Percentiles rank a stretch among this genome's conserved stretches.
Conservation (phyloP, 768 basidiomycete genomes). For the Porpolomopsis calyptriformis region DNA sequence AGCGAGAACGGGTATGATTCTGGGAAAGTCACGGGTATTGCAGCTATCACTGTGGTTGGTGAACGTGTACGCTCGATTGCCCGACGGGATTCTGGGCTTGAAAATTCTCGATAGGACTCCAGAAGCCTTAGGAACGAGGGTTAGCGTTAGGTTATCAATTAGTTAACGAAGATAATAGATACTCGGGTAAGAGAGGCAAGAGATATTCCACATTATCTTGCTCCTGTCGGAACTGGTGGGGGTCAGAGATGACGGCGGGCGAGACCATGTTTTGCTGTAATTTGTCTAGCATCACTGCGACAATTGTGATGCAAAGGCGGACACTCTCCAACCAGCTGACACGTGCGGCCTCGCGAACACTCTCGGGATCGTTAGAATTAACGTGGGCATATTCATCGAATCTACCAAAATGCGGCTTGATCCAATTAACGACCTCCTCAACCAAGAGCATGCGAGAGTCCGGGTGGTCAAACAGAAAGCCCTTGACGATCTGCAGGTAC, state of each 20-base stretch:
- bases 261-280: conserved; percentile 71
- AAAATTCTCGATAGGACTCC: conserved; percentile 81
- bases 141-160: conserved; percentile 5
- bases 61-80: conserved; percentile 62
- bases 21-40: conserved; percentile 76
- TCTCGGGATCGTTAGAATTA: conserved; percentile 55
- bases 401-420: conserved; percentile 88
- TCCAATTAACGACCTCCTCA: conserved; percentile 84
- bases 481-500: conserved; percentile 85
- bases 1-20: conserved; percentile 91
- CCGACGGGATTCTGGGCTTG: conserved; percentile 51
- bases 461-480: conserved; percentile 76
- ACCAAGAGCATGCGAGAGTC: conserved; percentile 71
- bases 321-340: conserved; percentile 84
- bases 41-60: conserved; percentile 43
- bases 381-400: conserved; percentile 74
- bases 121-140: conserved; percentile 51
- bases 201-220: conserved; percentile 88
- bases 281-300: conserved; percentile 85
- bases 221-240: conserved; percentile 58
- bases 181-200: conserved; percentile 77
- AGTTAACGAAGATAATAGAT: background rate
- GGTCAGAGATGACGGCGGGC: conserved; percentile 51
- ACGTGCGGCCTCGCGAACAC: conserved; percentile 58
- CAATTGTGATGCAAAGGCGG: conserved; percentile 80